Evolutionary conservation across 2,329 filamentous ascomycete genomes (phyloP).

Genomic region (Neofusicoccum kwambonambiense): DNA sequence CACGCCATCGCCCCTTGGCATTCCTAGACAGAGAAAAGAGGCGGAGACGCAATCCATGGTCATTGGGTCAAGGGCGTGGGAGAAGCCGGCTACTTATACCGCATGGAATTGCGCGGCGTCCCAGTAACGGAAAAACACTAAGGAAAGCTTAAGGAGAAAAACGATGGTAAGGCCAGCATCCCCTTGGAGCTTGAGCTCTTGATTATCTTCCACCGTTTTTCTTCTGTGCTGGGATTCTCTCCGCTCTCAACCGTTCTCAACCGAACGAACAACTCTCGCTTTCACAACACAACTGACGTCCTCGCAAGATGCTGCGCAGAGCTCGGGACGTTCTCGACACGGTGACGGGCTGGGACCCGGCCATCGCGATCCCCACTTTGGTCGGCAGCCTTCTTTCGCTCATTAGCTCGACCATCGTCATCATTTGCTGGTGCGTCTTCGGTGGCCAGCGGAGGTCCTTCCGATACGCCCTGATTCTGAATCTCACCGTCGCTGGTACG

Average conservation of each 20-base stretch:
- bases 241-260: neutral
- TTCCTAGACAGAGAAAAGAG: neutral
- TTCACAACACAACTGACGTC: neutral
- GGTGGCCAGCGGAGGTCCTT: conserved; percentile 25
- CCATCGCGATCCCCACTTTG: conserved; percentile 23
- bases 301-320: conserved; percentile 2
- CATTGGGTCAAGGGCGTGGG: neutral
- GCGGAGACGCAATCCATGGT: neutral
- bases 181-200: neutral
- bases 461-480: conserved; percentile 27
- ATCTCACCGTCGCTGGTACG: conserved; percentile 27
- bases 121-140: neutral
- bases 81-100: neutral
- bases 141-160: neutral
- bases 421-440: conserved; percentile 24
- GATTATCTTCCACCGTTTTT: neutral
- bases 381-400: conserved; percentile 27
- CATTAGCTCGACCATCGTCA: conserved; percentile 21
- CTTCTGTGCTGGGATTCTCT: neutral
- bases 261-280: neutral
- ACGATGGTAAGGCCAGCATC: conserved; percentile 1
- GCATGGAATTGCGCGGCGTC: neutral
- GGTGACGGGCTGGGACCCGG: conserved; percentile 7
- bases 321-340: neutral
- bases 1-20: neutral